Evolutionary conservation across 108 stramenopile genomes (phyloP), one percentile per base, ranked within the genome.

Genomic region (Cyclotella choctawhatcheeana): DNA sequence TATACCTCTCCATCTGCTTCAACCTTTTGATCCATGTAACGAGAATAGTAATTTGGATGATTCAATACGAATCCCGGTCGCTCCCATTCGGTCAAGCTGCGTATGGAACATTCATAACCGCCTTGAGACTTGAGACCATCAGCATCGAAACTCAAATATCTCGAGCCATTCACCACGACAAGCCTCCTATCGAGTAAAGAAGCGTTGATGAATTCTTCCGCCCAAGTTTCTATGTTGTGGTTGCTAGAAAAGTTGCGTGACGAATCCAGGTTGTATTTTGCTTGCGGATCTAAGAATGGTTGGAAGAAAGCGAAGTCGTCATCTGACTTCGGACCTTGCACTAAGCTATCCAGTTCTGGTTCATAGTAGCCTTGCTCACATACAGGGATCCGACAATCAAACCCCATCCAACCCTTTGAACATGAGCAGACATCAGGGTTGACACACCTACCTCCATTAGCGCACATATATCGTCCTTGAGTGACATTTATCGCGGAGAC

Each of bases 381-480:
- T 35, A 93, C 70, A 6, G 95, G 95, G 1, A 87, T 89, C 32
- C 95, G 84, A 82, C 95, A 96, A 67, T 96, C 95, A 69, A 96
- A 96, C 16, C 95, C 95, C 2, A 73, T 61, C 93, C 93, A 96
- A 12, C 95, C 95, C 13, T 76, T 65, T 2, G 84, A 68, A 67
- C 95, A 96, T 13, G 67, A 63, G 68, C 95, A 96, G 17, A 86
- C 82, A 52, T 88, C 93, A 4, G 93, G 93, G 2, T 82, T 59
- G 6, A 83, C 69, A 76, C 94, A 96, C 35, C 55, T 54, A 20
- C 94, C 94, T 13, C 80, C 87, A 75, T 96, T 96, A 3, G 94
- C 94, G 81, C 94, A 96, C 58, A 84, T 86, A 65, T 90, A 96
- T 8, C 51, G 43, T 0, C 94, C 94, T 67, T 96, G 87, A 3